Evolutionary conservation across 1,284 basidiomycete species (phyloP).

Genomic region (Ceraceosorus guamensis): DNA sequence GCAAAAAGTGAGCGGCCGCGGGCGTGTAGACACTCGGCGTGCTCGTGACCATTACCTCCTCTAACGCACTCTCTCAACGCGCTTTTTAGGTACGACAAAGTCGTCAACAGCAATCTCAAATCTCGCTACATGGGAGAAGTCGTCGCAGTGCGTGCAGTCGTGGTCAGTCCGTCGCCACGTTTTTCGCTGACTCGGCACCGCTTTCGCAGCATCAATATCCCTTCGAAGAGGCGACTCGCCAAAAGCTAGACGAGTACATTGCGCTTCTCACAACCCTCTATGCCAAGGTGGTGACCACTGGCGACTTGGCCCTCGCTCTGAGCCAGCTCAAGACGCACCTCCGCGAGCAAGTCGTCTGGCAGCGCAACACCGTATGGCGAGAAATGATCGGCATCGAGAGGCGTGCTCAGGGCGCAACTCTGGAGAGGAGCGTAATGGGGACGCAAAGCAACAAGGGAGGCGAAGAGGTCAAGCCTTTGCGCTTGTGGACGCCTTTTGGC

Average conservation of each 20-base stretch:
- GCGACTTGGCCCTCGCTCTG: constrained; percentile 64
- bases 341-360: constrained; percentile 82
- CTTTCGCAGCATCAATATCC: constrained; percentile 31
- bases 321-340: constrained; percentile 81
- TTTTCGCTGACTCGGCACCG: no score
- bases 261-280: constrained; percentile 67
- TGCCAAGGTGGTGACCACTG: constrained; percentile 74
- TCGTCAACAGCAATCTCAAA: constrained; percentile 77
- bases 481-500: constrained; percentile 33
- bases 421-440: constrained; percentile 41
- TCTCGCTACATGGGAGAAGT: constrained; percentile 69
- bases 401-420: constrained; percentile 42
- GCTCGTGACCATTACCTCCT: not conserved
- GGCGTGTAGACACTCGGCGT: constrained; percentile 48
- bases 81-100: constrained; percentile 69
- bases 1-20: constrained; percentile 64
- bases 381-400: constrained; percentile 92
- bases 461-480: constrained; percentile 28
- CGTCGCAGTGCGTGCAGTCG: constrained; percentile 54
- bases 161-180: constrained; percentile 2
- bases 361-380: constrained; percentile 90
- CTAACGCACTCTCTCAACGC: no score
- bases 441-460: constrained; percentile 8
- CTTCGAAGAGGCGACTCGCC: constrained; percentile 56
- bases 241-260: constrained; percentile 58